Base-by-base conservation (phyloP, 148 eudicot species). In the Limonium bicolor region DNA sequence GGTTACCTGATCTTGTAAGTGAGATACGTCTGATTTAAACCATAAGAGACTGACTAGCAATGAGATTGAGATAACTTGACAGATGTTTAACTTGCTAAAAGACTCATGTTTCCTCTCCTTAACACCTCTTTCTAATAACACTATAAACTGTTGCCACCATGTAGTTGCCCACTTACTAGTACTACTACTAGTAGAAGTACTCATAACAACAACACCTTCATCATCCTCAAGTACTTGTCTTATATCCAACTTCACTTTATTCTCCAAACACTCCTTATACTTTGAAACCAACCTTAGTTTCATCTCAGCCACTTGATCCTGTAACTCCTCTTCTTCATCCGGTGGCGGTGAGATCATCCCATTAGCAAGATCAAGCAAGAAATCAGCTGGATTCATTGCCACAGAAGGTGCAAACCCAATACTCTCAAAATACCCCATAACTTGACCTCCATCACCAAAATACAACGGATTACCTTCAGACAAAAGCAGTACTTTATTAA, bases 351-450 rank as follows among this genome's bases (percentile, higher is more conserved):
- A 33, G 15, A 51, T 17, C 2, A 7, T 61, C 72, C 88, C 88
- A 66, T 75, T 86, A 1, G 93, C 81, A 48, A 86, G 93, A 51
- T 86, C 96, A 1, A 86, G 48, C 55, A 86, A 51, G 53, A 86
- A 86, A 62, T 86, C 96, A 2, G 96, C 69, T 23, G 96, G 96
- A 40, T 86, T 86, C 96, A 86, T 81, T 0, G 81, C 60, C 18
- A 81, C 63, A 2, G 52, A 44, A 0, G 96, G 96, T 2, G 64
- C 61, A 41, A 54, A 81, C 1, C 93, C 93, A 4, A 70, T 52
- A 10, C 72, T 45, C 4, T 63, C 33, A 27, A 86, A 86, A 24
- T 80, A 86, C 3, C 63, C 72, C 86, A 86, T 74, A 9, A 63
- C 83, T 3, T 65, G 59, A 0, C 41, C 47, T 11, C 80, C 95